Evolutionary conservation across 306 rosid genomes (phyloP).

Genomic region (Lathyrus tuberosus): DNA sequence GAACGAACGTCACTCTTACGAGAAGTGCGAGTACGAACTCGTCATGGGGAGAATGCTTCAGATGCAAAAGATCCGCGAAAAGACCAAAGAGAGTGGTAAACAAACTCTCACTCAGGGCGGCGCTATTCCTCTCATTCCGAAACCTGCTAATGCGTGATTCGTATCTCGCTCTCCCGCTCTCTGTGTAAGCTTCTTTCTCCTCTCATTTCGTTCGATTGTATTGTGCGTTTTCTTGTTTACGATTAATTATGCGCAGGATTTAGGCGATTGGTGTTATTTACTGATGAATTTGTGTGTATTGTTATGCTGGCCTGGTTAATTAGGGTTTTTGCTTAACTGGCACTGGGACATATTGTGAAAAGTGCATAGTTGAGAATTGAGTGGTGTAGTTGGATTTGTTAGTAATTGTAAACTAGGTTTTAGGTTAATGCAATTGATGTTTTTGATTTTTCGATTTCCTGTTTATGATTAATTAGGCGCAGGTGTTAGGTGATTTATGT

Average conservation of each 20-base stretch:
- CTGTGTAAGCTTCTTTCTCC: slow-evolving; percentile 13
- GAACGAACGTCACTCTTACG: slow-evolving; percentile 78
- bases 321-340: slow-evolving; percentile 19
- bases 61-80: slow-evolving; percentile 91
- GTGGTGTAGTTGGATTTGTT: neutral
- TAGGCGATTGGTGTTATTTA: neutral
- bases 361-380: neutral
- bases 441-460: neutral
- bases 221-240: neutral
- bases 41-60: slow-evolving; percentile 93
- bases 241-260: neutral
- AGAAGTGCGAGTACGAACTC: slow-evolving; percentile 92
- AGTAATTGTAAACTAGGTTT: neutral
- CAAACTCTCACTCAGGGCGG: slow-evolving; percentile 44
- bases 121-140: slow-evolving; percentile 66
- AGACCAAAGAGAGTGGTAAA: slow-evolving; percentile 45
- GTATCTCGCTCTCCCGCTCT: neutral
- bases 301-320: neutral
- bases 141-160: slow-evolving; percentile 69
- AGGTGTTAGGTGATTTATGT: neutral
- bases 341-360: neutral
- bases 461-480: neutral
- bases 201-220: slow-evolving; percentile 7
- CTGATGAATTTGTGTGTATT: slow-evolving; percentile 5
- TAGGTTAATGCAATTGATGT: neutral